Percentiles rank a stretch among this genome's conserved stretches.
Evolutionary conservation across 768 basidiomycete species (phyloP).

Genomic region (Sporobolomyces phaffii): DNA sequence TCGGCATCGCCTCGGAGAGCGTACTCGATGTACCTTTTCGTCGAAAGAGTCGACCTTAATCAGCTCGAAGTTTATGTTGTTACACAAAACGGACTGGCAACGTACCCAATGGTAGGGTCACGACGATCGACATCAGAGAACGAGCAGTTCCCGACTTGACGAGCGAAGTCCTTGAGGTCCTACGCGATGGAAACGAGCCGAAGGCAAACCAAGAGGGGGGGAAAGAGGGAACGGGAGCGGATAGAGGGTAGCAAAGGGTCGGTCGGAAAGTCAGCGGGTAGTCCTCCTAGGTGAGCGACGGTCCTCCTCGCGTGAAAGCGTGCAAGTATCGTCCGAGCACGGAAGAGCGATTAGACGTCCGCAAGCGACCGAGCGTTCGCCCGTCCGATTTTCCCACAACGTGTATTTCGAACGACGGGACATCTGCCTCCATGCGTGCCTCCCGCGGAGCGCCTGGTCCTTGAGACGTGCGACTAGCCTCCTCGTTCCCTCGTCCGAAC

Average conservation of each 20-base stretch:
- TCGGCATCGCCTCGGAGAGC: conserved; percentile 82
- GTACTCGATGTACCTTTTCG: conserved; percentile 77
- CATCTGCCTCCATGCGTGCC: background rate
- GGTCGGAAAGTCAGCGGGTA: too few relatives aligned
- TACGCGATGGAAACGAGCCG: conserved; percentile 45
- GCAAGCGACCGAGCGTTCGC: too few relatives aligned
- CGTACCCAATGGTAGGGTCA: conserved; percentile 76
- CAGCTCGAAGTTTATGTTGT: too few relatives aligned
- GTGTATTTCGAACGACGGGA: too few relatives aligned
- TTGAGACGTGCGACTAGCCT: conserved; percentile 7
- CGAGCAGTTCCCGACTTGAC: conserved; percentile 83
- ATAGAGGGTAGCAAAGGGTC: too few relatives aligned
- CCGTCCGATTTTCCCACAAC: too few relatives aligned
- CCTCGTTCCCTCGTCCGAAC: too few relatives aligned
- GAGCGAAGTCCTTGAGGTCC: conserved; percentile 97
- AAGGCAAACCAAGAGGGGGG: background rate
- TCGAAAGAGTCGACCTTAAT: conserved; percentile 2
- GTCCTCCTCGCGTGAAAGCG: too few relatives aligned
- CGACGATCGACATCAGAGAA: conserved; percentile 94
- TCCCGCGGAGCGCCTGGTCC: background rate
- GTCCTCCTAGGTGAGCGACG: too few relatives aligned
- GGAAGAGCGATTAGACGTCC: background rate
- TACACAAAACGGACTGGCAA: background rate
- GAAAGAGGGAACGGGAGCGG: too few relatives aligned
- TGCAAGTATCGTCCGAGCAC: too few relatives aligned